Evolutionary conservation across 768 basidiomycete species (phyloP), one percentile per base, ranked within the genome.

Genomic region (Lactarius trivialis): DNA sequence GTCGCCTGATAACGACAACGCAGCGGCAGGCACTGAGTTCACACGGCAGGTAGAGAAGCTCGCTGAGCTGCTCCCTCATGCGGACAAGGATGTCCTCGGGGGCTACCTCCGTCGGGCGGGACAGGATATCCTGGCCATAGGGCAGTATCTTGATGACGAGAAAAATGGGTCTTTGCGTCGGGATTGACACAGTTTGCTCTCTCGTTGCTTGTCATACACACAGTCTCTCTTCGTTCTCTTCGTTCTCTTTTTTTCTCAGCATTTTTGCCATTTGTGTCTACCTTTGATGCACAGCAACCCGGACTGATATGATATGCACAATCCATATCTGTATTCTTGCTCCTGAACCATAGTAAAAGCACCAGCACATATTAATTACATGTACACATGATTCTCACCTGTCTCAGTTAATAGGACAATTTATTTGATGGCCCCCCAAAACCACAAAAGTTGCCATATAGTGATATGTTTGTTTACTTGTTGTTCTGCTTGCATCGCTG

Each of bases 71-170:
- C 75, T 92, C 34, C 91, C 91, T 17, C 83, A 86, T 66, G 91
- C 86, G 36, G 84, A 91, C 65, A 79, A 82, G 50, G 75, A 72
- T 24, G 74, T 90, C 2, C 79, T 93, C 8, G 85, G 85, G 41
- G 81, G 83, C 15, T 93, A 93, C 72, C 73, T 93, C 62, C 82
- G 82, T 32, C 80, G 86, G 11, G 78, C 89, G 11, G 91, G 91
- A 24, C 83, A 89, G 70, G 89, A 91, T 72, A 87, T 91, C 48
- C 75, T 89, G 48, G 91, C 91, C n/a, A 90, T 93, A 67, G 89
- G 89, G 17, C 86, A 89, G 70, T 93, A 90, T 71, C 76, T 93
- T 12, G 90, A 91, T 66, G 91, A 93, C 65, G 88, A 91, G 71
- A 87, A 86, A 75, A 88, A 85, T 68, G 89, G 89, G 34, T 79